Base-by-base conservation (phyloP, 768 basidiomycete species). In the Goffeauzyma gilvescens region DNA sequence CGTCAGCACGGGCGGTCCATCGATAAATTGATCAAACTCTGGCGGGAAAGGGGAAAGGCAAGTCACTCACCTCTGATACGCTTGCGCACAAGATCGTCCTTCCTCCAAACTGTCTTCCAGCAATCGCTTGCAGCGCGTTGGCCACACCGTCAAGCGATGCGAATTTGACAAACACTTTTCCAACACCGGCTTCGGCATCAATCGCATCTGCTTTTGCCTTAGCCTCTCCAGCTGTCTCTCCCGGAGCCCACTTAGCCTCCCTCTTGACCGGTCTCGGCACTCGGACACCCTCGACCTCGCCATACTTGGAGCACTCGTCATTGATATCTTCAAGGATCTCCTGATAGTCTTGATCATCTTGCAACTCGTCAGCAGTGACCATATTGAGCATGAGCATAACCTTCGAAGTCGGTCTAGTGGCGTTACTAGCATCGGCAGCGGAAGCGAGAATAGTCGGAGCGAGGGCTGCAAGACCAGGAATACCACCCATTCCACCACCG, bases 351-450 rank as follows among this genome's bases (percentile, higher is more conserved):
- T 78, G 69, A 59, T 96, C 90, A 54, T 85, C 78, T 14, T 72
- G 63, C 35, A 98, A 73, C 57, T 98, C 93, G 33, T 98, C 93
- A 1, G 82, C 62, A 0, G 81, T 82, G 50, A 98, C 86, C 93
- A 98, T 98, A 72, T 96, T 98, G 42, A 98, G 68, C 79, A 98
- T 81, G 60, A 96, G 79, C 54, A 98, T 72, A 57, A 93, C 87
- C 27, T 84, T 76, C 21, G 84, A 81, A 52, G 79, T 79, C 0
- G 81, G 81, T 35, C 83, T 58, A 12, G 44, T 52, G 20, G 52
- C 48, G 4, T 51, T 55, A 26, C 41, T 44, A 25, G 42, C 50
- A 15, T 38, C 41, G n/a, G 45, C 41, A 32, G 56, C 53, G 13
- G 46, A 45, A 18, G 54, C 51, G 15, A 62, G 32, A 46, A 63